Base-by-base conservation (phyloP, 2,329 filamentous ascomycete species). In the Alternaria tenuissima region DNA sequence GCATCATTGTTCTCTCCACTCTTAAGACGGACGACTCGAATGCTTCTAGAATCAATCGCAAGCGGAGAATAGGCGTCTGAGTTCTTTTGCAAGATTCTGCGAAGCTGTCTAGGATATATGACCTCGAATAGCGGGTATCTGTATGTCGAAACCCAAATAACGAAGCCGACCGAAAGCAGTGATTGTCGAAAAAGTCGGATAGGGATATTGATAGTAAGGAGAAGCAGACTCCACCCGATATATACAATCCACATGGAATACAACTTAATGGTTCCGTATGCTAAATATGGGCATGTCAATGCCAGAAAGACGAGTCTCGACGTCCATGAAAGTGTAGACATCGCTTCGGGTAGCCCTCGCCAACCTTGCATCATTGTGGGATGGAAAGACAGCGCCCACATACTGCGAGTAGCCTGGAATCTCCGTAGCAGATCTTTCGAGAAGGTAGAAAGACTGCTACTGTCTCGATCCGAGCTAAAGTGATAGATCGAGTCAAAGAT, bases 41-140 rank as follows among this genome's bases (percentile, higher is more conserved):
- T 38, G 14, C 34, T 38, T 38, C 34, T 5, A 38, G 34, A 8
- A n/a, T 5, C 14, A 61, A 24, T 1, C 22, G 38, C 20, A 58
- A 20, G 26, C 16, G 18, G 11, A 26, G 38, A 18, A 32, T 57
- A 61, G 14, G 55, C 59, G 7, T 47, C 0, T 16, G 51, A 24
- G 46, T 59, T 57, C 8, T 57, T 28, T 20, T 30, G 8, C 12
- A 61, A 36, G 9, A 55, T 53, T 12, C 36, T 24, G 16, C 20
- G 38, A 16, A 36, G 24, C 28, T 57, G n/a, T 18, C 30, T 47
- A 22, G 47, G 53, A 28, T 53, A 54, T 4, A 57, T 54, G 14
- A 57, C 14, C 12, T 53, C 42, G 48, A 49, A 61, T n/a, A 54
- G 34, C 18, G 54, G 36, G 22, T 57, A 57, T 34, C 48, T 39